Evolutionary conservation across 2,329 filamentous ascomycete genomes (phyloP), one percentile per base, ranked within the genome.

Genomic region (Ophiostoma novo-ulmi): DNA sequence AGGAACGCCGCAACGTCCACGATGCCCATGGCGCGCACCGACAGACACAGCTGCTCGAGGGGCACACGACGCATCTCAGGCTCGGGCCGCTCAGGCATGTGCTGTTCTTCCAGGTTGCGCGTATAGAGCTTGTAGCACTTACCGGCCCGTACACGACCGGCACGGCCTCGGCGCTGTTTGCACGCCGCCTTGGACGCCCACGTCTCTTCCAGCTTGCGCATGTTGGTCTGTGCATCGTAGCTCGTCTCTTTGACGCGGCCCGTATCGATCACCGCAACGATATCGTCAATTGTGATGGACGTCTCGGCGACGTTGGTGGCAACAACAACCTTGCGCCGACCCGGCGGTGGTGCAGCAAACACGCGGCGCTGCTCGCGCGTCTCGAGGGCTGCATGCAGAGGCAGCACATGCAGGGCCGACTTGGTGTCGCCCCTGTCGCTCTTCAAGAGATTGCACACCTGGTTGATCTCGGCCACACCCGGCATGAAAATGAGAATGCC

Each of bases 261-360:
- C 13, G 91, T 95, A 78, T 99, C 95, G 73, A 99, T 94, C 65
- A 99, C 95, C 1, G 92, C 94, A 2, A 98, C 91, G 69, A 99
- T 92, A 77, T 99, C 95, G 77, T 97, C 94, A 72, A 99, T 99
- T 0, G 95, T 99, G 78, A 99, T 98, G 1, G 95, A 98, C 0
- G 95, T 99, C 79, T 99, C 95, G 1, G 95, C 95, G 2, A 99
- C 94, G 76, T 99, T 99, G 64, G 95, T 99, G 0, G 95, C 92
- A 7, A 94, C 92, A 44, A 99, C 91, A 14, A 99, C 88, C 80
- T 99, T 99, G 48, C 95, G 87, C 80, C 92, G 94, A 0, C 93
- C 93, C 2, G 82, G 79, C 0, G 94, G 94, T 5, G 95, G 82
- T 17, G 85, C 84, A 38, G 87, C 85, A 78, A 99, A 99, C 0